These are phyloP conservation scores for Raffaelea ambrosiae DNA, from an alignment of 2,329 filamentous ascomycete species.

Conservation along the genomic window DNA sequence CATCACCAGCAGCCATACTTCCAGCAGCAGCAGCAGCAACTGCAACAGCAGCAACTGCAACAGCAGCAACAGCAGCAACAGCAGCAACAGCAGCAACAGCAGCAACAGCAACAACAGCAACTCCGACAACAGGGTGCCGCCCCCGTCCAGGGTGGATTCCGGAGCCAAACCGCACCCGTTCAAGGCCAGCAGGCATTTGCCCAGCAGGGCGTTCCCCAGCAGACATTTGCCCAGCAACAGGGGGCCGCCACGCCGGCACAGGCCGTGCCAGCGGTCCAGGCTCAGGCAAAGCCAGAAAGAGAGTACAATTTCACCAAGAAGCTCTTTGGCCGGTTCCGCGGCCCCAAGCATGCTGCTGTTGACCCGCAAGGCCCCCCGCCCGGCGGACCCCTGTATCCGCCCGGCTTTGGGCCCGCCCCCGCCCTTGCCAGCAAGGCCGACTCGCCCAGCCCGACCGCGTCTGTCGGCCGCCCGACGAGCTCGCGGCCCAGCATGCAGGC, in stretches of 20 bases:
- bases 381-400: slow-evolving; percentile 16
- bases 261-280: background rate
- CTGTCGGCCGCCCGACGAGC: background rate
- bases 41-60: slow-evolving; percentile 1
- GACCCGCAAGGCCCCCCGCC: slow-evolving; percentile 16
- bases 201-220: background rate
- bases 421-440: background rate
- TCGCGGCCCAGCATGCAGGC: slow-evolving; percentile 9
- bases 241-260: background rate
- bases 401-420: background rate
- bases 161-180: background rate
- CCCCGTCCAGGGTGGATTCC: background rate
- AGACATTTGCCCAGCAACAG: background rate
- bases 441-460: background rate
- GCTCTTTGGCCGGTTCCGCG: slow-evolving; percentile 9
- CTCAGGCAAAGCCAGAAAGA: slow-evolving; percentile 11
- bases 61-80: slow-evolving; percentile 7
- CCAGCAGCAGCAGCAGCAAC: background rate
- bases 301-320: slow-evolving; percentile 16
- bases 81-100: slow-evolving; percentile 2
- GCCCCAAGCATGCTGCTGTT: slow-evolving; percentile 1
- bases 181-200: background rate
- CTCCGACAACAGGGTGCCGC: background rate
- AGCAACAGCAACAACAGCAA: slow-evolving; percentile 6
- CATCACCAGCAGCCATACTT: background rate